Evolutionary conservation across 78 protist genomes (phyloP), one percentile per base, ranked within the genome.

Genomic region (Dictyostelium discoideum): DNA sequence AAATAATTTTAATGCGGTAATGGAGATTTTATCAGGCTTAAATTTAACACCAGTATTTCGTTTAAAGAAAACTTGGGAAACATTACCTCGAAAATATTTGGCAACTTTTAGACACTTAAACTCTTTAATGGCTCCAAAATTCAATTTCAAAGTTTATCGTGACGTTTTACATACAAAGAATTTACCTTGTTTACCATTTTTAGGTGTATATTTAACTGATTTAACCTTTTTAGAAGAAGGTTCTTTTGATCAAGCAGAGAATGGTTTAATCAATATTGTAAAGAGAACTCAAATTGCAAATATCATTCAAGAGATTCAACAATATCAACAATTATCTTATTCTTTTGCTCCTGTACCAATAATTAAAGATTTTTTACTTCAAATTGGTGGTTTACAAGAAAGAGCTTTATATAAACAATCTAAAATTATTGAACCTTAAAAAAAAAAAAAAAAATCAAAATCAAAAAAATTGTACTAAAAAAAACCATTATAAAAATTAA

Each of bases 161-260:
- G 96, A 93, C 57, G 87, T 82, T 13, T 54, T 93, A n/a, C 96
- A 93, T 14, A 85, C 89, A 9, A 80, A 73, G 37, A 80, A 80
- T 69, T 72, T 93, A 32, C 94, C 94, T 2, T 85, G 92, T 60
- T 6, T 85, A 14, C 94, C 93, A 86, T 95, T 83, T 46, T 40
- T 86, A 0, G 97, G 97, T 86, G 93, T 94, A 5, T 86, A 94
- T 85, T 86, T 85, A 44, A 94, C 97, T 13, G 97, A 94, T 81
- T 65, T 94, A n/a, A 94, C 97, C 8, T 94, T 94, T 72, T 63
- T 94, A 20, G 97, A 94, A n/a, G 97, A 94, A 46, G 97, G 93
- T 42, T 76, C 92, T 14, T 87, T 85, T 6, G 97, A 94, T 54
- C 63, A 63, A 13, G n/a, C 77, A 5, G 96, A 92, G 10, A 86